Evolutionary conservation across 164 flowering plant species (phyloP).

Genomic region (Dillenia turbinata): DNA sequence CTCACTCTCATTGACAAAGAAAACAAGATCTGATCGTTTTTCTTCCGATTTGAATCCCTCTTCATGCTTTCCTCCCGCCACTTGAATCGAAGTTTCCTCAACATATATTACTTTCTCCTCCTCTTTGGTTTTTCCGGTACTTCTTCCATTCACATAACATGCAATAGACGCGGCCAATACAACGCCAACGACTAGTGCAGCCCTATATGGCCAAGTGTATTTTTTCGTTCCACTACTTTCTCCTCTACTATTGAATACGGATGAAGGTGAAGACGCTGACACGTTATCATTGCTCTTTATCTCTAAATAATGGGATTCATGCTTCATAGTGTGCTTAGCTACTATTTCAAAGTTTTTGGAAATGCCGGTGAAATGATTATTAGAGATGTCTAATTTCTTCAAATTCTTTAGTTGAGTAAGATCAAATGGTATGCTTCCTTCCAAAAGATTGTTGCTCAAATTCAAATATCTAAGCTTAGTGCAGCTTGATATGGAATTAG

Average conservation of each 20-base stretch:
- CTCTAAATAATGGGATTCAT: background rate
- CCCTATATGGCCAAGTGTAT: background rate
- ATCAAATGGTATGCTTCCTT: constrained; percentile 29
- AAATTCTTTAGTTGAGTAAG: constrained; percentile 30
- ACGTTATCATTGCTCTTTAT: background rate
- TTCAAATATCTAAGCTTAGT: constrained; percentile 27
- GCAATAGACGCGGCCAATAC: constrained; percentile 14
- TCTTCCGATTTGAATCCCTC: constrained; percentile 20
- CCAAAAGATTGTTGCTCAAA: constrained; percentile 34
- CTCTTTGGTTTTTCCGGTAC: constrained; percentile 5
- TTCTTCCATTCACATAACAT: constrained; percentile 10
- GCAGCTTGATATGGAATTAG: constrained; percentile 29
- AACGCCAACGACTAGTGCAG: constrained; percentile 11
- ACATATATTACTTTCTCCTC: constrained; percentile 18
- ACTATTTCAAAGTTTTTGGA: background rate
- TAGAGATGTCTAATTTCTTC: constrained; percentile 30
- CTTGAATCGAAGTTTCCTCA: constrained; percentile 14
- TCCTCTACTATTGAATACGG: too few species aligned
- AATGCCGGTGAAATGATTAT: constrained; percentile 19
- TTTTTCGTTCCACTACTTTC: too few species aligned
- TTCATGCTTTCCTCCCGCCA: constrained; percentile 1
- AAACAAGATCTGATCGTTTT: constrained; percentile 31
- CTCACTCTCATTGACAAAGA: constrained; percentile 40
- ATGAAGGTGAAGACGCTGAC: too few species aligned
- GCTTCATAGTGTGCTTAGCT: constrained; percentile 1